Evolutionary conservation across 73 alveolate species (phyloP), one percentile per base, ranked within the genome.

Genomic region (Blepharisma japonicum): DNA sequence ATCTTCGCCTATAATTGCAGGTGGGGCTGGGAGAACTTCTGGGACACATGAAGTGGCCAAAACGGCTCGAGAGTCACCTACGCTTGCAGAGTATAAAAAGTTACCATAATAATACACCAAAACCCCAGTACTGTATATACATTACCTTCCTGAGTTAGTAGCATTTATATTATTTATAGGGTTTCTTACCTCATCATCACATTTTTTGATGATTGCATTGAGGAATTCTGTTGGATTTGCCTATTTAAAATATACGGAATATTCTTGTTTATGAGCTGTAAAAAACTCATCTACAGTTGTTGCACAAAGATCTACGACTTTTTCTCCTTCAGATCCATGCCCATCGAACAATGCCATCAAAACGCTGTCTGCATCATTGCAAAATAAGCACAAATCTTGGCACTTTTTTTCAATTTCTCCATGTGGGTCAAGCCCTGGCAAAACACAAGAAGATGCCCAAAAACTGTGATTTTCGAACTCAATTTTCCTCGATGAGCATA

Each of bases 51-150:
- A 21, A 20, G 61, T 55, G 21, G 55, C 80, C 20, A 77, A n/a
- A 11, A 88, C 87, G 20, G 90, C 95, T 27, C 84, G 56, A 55
- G 84, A 77, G 70, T 77, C 84, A 9, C 84, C 84, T 6, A 55
- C 78, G 56, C 38, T 27, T 6, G 45, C 77, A 55, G 66, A 55
- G 18, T 27, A 23, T 21, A 77, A n/a, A 25, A 4, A 14, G 42
- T 53, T 42, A 21, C 67, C 77, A 38, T 51, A n/a, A 6, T 55
- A 6, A 55, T n/a, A 45, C 9, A 56, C 55, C 81, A 77, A 55
- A 56, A 55, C 78, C 23, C 80, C 77, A 18, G 84, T 77, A 9
- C 80, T 54, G 11, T 2, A 46, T 71, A 7, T 42, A 9, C 20
- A n/a, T 54, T 46, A 45, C 81, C 50, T 8, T 55, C 66, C 66